Evolutionary conservation across 1,284 basidiomycete species (phyloP).

Genomic region (Rhodotorula sp.): DNA sequence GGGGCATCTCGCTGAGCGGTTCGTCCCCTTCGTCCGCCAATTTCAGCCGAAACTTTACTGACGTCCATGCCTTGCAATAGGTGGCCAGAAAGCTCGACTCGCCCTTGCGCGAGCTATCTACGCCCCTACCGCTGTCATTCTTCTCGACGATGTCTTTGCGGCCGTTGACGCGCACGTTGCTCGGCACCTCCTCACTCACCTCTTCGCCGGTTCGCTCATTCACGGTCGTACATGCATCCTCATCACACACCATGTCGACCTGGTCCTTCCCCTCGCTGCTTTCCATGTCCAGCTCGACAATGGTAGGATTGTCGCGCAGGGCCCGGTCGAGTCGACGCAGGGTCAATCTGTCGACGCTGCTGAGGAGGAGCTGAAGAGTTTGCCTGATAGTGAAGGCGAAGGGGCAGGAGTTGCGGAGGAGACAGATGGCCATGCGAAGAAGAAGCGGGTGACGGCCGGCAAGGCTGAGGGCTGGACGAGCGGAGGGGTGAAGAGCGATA

Average conservation of each 20-base stretch:
- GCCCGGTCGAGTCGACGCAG: conserved; percentile 44
- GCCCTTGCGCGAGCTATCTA: conserved; percentile 90
- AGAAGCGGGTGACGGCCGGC: background rate
- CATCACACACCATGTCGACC: conserved; percentile 72
- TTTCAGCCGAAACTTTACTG: conserved; percentile 44
- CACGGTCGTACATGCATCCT: conserved; percentile 76
- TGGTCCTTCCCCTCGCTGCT: conserved; percentile 47
- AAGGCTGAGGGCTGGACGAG: conserved; percentile 29
- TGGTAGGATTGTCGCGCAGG: conserved; percentile 71
- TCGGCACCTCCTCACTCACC: conserved; percentile 70
- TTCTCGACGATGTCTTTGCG: conserved; percentile 87
- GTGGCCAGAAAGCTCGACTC: conserved; percentile 53
- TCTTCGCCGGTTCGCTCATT: conserved; percentile 58
- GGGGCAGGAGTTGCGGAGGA: background rate
- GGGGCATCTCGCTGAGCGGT: conserved; percentile 74
- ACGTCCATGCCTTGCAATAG: background rate
- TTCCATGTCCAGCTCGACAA: conserved; percentile 70
- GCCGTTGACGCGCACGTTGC: conserved; percentile 84
- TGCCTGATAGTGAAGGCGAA: background rate
- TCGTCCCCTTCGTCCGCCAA: background rate
- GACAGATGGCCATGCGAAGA: background rate
- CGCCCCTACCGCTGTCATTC: conserved; percentile 70
- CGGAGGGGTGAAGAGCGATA: conserved; percentile 25
- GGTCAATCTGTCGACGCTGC: background rate
- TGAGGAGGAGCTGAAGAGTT: background rate